Conservation (phyloP, 768 basidiomycete species). For the Termitomyces sp. region DNA sequence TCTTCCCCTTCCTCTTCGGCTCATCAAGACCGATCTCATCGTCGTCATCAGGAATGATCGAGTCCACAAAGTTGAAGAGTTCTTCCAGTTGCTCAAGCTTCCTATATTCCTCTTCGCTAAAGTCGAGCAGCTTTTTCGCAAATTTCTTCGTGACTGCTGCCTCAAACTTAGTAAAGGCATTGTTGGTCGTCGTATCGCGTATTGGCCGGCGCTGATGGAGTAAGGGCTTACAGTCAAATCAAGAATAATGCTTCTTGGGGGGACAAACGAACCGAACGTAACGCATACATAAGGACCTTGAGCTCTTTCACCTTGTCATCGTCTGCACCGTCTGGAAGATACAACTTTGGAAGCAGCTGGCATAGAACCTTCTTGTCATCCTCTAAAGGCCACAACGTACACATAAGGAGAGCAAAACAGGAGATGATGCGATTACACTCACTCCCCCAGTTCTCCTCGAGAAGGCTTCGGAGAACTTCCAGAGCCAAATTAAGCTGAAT, state of each 20-base stretch:
- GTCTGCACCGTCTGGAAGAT: slow-evolving; percentile 70
- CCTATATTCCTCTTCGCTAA: slow-evolving; percentile 70
- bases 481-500: slow-evolving; percentile 51
- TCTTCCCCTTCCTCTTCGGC: slow-evolving; percentile 45
- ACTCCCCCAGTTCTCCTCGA: slow-evolving; percentile 53
- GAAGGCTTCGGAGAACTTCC: slow-evolving; percentile 43
- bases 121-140: slow-evolving; percentile 64
- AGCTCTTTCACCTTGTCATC: slow-evolving; percentile 65
- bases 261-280: slow-evolving; percentile 47
- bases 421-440: slow-evolving; percentile 23
- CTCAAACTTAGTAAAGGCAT: slow-evolving; percentile 74
- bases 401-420: slow-evolving; percentile 17
- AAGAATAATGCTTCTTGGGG: neutral
- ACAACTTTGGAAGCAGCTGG: slow-evolving; percentile 60
- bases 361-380: slow-evolving; percentile 66
- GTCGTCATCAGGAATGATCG: slow-evolving; percentile 67
- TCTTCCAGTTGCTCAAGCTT: slow-evolving; percentile 61
- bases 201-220: slow-evolving; percentile 36
- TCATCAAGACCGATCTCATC: slow-evolving; percentile 43
- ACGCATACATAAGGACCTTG: slow-evolving; percentile 59
- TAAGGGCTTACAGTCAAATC: neutral
- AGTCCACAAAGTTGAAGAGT: slow-evolving; percentile 70
- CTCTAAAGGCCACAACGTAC: slow-evolving; percentile 35
- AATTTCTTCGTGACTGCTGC: slow-evolving; percentile 66
- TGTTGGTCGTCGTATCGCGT: slow-evolving; percentile 58